phyloP scores from a whole-genome alignment of 257 asterid genomes.

The Rhazya stricta region DNA sequence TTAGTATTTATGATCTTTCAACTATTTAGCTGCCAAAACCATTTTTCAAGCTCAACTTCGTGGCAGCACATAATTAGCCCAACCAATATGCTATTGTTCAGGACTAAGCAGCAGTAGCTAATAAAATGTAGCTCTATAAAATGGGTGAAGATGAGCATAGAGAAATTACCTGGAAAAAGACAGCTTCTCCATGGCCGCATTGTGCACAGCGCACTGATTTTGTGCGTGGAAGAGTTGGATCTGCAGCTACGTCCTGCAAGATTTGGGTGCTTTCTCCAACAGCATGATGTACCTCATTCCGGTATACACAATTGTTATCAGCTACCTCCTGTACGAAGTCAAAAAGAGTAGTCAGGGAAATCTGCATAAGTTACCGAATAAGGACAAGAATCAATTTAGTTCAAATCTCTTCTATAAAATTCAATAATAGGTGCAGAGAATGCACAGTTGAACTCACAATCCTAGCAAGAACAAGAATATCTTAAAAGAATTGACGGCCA shows the following conservation, averaged over 20 bases:
- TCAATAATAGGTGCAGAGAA: background rate
- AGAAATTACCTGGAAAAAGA: constrained; percentile 79
- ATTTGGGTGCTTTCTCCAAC: constrained; percentile 89
- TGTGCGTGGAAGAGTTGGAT: constrained; percentile 99
- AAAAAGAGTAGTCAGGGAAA: background rate
- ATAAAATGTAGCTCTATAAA: background rate
- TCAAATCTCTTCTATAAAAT: background rate
- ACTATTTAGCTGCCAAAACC: background rate
- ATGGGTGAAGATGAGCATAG: background rate
- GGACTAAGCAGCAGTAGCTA: background rate
- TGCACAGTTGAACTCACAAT: background rate
- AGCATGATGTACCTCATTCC: constrained; percentile 84
- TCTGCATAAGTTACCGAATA: background rate
- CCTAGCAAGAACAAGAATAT: background rate
- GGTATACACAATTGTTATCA: constrained; percentile 81
- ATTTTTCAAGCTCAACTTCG: background rate
- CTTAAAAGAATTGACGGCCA: background rate
- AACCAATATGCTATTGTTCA: background rate
- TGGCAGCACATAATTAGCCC: background rate
- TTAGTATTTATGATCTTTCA: background rate
- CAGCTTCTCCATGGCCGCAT: constrained; percentile 98
- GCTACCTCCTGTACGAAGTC: constrained; percentile 71
- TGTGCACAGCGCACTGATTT: constrained; percentile 70
- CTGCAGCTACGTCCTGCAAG: constrained; percentile 92
- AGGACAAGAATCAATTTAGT: background rate